Conservation (phyloP, 2,329 filamentous ascomycete species). For the Colletotrichum liriopes region DNA sequence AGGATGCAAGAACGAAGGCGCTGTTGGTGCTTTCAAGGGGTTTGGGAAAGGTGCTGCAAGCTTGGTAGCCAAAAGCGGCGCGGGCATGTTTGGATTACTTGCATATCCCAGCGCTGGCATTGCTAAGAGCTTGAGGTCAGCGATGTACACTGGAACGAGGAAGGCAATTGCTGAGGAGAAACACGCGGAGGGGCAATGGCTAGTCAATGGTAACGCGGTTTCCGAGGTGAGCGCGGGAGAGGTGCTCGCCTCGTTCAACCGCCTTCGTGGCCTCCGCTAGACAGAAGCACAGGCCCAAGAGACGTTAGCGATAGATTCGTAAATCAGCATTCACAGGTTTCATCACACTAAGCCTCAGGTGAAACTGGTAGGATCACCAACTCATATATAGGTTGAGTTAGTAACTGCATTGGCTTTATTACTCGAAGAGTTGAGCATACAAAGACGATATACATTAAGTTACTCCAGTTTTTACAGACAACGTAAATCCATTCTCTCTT, state of each 20-base stretch:
- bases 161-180: constrained; percentile 21
- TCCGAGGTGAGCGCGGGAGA: neutral
- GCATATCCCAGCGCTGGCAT: constrained; percentile 43
- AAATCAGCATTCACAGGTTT: too few species aligned
- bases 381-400: too few species aligned
- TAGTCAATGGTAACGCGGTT: neutral
- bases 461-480: too few species aligned
- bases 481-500: too few species aligned
- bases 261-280: neutral
- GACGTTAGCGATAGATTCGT: neutral
- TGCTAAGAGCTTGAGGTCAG: constrained; percentile 39
- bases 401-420: too few species aligned
- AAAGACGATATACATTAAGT: too few species aligned
- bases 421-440: too few species aligned
- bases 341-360: too few species aligned
- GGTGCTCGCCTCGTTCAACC: constrained; percentile 7
- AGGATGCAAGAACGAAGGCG: constrained; percentile 57
- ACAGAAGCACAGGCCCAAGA: neutral
- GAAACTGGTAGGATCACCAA: too few species aligned
- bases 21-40: constrained; percentile 58
- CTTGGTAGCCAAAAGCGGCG: constrained; percentile 38
- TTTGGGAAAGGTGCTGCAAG: constrained; percentile 58
- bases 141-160: constrained; percentile 21
- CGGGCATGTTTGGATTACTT: constrained; percentile 44
- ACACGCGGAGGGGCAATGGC: constrained; percentile 32